Conservation (phyloP, 345 rosid genomes). For the Excoecaria agallocha region DNA sequence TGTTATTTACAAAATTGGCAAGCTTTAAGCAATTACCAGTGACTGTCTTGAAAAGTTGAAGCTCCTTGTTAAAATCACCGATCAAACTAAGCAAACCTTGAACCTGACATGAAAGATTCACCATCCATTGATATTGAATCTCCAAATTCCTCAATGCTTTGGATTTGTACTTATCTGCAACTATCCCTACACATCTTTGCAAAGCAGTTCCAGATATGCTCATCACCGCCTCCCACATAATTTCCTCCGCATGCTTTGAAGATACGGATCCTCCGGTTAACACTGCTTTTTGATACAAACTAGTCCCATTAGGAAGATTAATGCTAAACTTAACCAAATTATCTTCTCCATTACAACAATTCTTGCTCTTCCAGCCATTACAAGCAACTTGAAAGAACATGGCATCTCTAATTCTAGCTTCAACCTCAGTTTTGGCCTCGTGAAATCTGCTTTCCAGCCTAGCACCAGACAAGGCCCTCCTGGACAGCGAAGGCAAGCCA, state of each 20-base stretch:
- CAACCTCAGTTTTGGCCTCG: conserved; percentile 44
- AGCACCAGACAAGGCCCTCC: conserved; percentile 38
- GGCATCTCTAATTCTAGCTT: conserved; percentile 50
- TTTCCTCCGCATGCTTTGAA: conserved; percentile 52
- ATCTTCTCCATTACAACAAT: conserved; percentile 37
- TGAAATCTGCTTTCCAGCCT: conserved; percentile 43
- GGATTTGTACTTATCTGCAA: conserved; percentile 45
- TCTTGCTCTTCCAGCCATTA: conserved; percentile 49
- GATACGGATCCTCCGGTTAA: conserved; percentile 35
- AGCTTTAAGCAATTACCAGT: conserved; percentile 46
- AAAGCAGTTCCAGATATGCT: conserved; percentile 36
- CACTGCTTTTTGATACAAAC: conserved; percentile 39
- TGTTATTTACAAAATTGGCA: conserved; percentile 48
- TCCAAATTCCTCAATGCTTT: conserved; percentile 56
- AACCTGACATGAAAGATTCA: conserved; percentile 58
- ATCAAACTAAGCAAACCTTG: conserved; percentile 48
- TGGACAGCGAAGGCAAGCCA: conserved; percentile 47
- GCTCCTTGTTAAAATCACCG: conserved; percentile 51
- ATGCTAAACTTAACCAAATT: conserved; percentile 44
- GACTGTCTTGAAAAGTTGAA: conserved; percentile 40
- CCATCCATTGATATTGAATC: conserved; percentile 54
- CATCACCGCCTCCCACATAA: conserved; percentile 43
- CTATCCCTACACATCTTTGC: conserved; percentile 53
- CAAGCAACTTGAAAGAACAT: conserved; percentile 52
- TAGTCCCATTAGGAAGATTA: conserved; percentile 52